Base-by-base conservation (phyloP, 345 rosid genomes). In the Gossypium mustelinum region DNA sequence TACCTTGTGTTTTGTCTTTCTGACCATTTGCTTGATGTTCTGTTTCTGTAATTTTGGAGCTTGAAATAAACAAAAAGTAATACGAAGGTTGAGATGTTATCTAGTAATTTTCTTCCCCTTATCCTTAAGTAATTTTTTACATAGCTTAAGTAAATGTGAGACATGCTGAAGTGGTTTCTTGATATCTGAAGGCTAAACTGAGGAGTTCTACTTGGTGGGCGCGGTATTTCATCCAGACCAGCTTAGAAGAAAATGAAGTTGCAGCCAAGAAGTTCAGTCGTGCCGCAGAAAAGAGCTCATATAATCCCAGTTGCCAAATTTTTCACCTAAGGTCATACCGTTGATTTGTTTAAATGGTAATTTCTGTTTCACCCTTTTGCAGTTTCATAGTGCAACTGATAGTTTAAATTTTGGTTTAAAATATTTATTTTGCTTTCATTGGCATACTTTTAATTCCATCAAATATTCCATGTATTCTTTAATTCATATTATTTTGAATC, bases 171-270 rank as follows among this genome's bases (percentile, higher is more conserved):
- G 63, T 39, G 29, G 12, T 68, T 72, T 63, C 55, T 70, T 63
- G 48, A 45, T 52, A 72, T 65, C 27, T 71, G 83, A 68, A 87
- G 89, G 87, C 87, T 2, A 87, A 86, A 70, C 77, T 82, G 68
- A 76, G 87, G 79, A 86, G 86, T 63, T 69, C 86, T 1, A 69
- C 85, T 34, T 87, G 87, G 87, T 84, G 87, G 87, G 29, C 70
- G 34, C 73, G 70, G 51, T 84, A 65, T 76, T 82, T 86, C 72
- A 65, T 75, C 45, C 85, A 79, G 73, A 81, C 48, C 17, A 76
- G 76, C 74, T 66, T 86, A 52, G 89, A 86, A 68, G 85, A 79
- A 78, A 82, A 84, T 61, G 89, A 83, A 74, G 79, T 61, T 43
- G 83, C 79, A 2, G 10, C 76, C 22, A 81, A 84, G 77, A 84